A percentile compares a stretch with the other conserved stretches of the same genome.
Evolutionary conservation across 2,329 filamentous ascomycete genomes (phyloP).

Genomic region (Aspergillus novofumigatus): DNA sequence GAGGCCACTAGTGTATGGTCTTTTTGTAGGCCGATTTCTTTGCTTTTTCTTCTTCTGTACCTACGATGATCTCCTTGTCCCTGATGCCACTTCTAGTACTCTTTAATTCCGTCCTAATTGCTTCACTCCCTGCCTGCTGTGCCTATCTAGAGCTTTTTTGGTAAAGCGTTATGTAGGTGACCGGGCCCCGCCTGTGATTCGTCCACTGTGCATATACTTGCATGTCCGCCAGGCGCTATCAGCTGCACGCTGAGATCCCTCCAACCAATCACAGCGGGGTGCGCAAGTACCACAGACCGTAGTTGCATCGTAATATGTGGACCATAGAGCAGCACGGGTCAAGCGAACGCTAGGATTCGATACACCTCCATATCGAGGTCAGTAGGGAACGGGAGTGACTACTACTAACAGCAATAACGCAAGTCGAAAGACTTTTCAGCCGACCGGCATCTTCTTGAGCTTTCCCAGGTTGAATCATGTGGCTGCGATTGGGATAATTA

Average conservation of each 20-base stretch:
- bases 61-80: background rate
- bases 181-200: slow-evolving; percentile 13
- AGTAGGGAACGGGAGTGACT: background rate
- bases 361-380: background rate
- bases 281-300: slow-evolving; percentile 5
- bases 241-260: slow-evolving; percentile 17
- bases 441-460: slow-evolving; percentile 11
- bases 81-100: background rate
- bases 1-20: slow-evolving; percentile 15
- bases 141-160: slow-evolving; percentile 10
- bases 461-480: slow-evolving; percentile 5
- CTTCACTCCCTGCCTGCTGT: background rate
- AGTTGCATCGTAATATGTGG: slow-evolving; percentile 6
- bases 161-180: slow-evolving; percentile 21
- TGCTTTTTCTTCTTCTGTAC: background rate
- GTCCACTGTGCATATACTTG: slow-evolving; percentile 12
- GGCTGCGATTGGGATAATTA: background rate
- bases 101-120: slow-evolving; percentile 4
- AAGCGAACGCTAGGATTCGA: slow-evolving; percentile 1
- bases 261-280: slow-evolving; percentile 11
- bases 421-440: slow-evolving; percentile 7
- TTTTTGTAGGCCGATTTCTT: slow-evolving; percentile 5
- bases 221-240: slow-evolving; percentile 20
- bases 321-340: slow-evolving; percentile 3
- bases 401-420: background rate